Conservation (phyloP, 1,284 basidiomycete genomes). For the Pulveroboletus sp. region DNA sequence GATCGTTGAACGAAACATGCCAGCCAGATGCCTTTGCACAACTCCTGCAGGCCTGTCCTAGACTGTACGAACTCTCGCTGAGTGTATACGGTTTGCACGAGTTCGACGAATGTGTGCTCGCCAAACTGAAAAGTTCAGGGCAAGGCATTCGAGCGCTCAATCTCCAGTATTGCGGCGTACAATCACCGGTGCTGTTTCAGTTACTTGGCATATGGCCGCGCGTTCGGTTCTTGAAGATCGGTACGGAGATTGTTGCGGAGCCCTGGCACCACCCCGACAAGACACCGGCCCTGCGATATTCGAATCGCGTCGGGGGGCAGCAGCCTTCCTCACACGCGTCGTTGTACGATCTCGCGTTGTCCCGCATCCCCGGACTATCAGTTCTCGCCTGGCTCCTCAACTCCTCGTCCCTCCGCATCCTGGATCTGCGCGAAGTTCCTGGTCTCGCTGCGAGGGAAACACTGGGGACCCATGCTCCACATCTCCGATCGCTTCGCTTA, state of each 20-base stretch:
- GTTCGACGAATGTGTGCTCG: conserved; percentile 25
- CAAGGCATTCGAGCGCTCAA: conserved; percentile 36
- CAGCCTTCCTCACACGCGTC: conserved; percentile 10
- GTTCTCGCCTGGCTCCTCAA: conserved; percentile 40
- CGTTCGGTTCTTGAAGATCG: conserved; percentile 39
- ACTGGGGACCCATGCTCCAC: conserved; percentile 31
- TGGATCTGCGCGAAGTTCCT: conserved; percentile 39
- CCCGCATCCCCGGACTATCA: conserved; percentile 32
- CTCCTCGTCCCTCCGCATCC: conserved; percentile 35
- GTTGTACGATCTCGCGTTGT: conserved; percentile 42
- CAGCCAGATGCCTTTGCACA: conserved; percentile 19
- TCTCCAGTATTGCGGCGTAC: conserved; percentile 37
- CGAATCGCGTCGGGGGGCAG: background rate
- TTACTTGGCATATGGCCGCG: conserved; percentile 39
- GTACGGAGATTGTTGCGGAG: conserved; percentile 37
- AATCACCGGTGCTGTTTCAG: conserved; percentile 45
- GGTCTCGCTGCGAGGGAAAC: conserved; percentile 25
- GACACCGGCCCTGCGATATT: conserved; percentile 7
- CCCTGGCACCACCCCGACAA: conserved; percentile 21
- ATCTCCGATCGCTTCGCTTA: conserved; percentile 42
- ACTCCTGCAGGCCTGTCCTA: conserved; percentile 33
- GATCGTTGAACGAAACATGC: conserved; percentile 5
- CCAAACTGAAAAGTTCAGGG: conserved; percentile 24
- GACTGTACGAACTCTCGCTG: conserved; percentile 39
- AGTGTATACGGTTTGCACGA: conserved; percentile 29